phyloP scores from a whole-genome alignment of 768 basidiomycete species.

The Podaxis pistillaris region DNA sequence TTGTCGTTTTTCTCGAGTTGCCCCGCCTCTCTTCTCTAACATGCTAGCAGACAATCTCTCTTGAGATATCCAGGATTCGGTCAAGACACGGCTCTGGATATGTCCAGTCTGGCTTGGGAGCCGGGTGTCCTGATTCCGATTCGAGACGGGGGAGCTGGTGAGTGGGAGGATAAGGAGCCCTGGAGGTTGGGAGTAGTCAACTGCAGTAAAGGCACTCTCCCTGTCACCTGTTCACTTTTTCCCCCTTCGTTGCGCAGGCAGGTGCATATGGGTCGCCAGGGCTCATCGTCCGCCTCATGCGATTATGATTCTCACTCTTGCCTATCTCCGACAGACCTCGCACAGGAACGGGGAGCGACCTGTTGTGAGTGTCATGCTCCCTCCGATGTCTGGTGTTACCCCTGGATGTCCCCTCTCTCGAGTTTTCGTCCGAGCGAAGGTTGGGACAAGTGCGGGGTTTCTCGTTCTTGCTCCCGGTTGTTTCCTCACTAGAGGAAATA shows the following conservation, averaged over 20 bases:
- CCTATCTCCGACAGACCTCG: background rate
- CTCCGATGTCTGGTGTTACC: background rate
- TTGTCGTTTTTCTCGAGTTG: constrained; percentile 18
- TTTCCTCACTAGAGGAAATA: background rate
- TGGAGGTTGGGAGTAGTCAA: background rate
- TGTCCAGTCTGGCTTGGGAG: background rate
- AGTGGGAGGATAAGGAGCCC: no score
- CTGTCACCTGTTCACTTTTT: background rate
- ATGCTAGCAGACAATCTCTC: background rate
- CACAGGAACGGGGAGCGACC: background rate
- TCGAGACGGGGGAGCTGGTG: background rate
- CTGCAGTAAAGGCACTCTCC: background rate
- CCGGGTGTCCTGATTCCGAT: constrained; percentile 5
- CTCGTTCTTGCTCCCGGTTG: background rate
- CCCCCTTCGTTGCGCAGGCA: background rate
- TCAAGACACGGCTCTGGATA: background rate
- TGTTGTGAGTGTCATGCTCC: background rate
- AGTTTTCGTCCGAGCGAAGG: background rate
- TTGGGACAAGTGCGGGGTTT: background rate
- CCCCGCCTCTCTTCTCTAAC: constrained; percentile 10
- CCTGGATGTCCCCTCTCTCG: background rate
- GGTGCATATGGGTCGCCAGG: background rate
- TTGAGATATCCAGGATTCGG: background rate
- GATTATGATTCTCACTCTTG: background rate
- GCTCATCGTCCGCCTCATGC: background rate